Evolutionary conservation across 495 filamentous ascomycete species (phyloP), one percentile per base, ranked within the genome.

Genomic region (Aspergillus nanangensis): DNA sequence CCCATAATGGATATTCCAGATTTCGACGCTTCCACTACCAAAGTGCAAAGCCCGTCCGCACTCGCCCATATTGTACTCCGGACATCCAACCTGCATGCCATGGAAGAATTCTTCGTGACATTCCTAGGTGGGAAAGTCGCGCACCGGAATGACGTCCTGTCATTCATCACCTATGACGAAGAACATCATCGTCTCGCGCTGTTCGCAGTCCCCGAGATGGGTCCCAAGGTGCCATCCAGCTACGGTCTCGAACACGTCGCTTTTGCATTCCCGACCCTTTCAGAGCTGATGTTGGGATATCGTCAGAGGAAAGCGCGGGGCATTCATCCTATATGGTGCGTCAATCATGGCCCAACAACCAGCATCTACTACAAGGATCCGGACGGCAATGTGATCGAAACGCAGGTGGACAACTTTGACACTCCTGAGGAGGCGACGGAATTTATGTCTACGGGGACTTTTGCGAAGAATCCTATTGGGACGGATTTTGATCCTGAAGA

Each of bases 331-430:
- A 8, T 20, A 8, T 71, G 65, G 66, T 62, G 53, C 37, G 59
- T 72, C 17, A 71, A 75, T 44, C 72, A 76, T 38, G 72, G 71
- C 4, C 53, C 57, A 2, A 72, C 64, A 7, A 71, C 56, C 2
- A 66, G 58, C 32, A 60, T 76, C 4, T 76, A 73, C 46, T 73
- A 75, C 44, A 47, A 49, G 18, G 72, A 76, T 41, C 72, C 72
- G 17, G 72, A 76, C 42, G 70, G 70, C 5, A 76, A 76, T 48
- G 23, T 41, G 31, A 44, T 75, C 35, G 73, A 77, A 51, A 66
- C 60, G 9, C 71, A 77, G 52, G 66, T 71, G 4, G 70, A 74
- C 38, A 66, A 61, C 27, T 69, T 72, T 37, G 59, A 65, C 22
- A 7, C 37, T 4, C 4, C 18, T 14, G 15, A 39, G 19, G 37